Percentiles rank a stretch among this genome's conserved stretches.
Conservation (phyloP, 2,329 filamentous ascomycete genomes). For the Colletotrichum lentis region DNA sequence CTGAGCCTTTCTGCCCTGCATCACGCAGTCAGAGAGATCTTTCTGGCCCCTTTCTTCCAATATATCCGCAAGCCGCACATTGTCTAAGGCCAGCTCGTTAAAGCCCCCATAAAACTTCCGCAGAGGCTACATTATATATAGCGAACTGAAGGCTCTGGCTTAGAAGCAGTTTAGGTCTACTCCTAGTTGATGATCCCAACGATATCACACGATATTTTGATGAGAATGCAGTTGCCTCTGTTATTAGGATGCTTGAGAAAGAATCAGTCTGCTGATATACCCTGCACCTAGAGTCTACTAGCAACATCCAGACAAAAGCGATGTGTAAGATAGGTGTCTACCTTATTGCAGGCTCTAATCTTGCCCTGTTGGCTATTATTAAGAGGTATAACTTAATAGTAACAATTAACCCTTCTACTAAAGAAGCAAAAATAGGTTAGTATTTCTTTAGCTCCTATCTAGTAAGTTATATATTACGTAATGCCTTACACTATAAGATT, state of each 20-base stretch:
- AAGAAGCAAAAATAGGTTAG: no score
- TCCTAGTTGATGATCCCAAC: slow-evolving; percentile 58
- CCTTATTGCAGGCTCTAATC: neutral
- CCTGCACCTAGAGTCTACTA: neutral
- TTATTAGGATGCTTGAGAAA: slow-evolving; percentile 57
- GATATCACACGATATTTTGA: slow-evolving; percentile 53
- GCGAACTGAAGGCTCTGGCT: slow-evolving; percentile 46
- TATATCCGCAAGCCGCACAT: neutral
- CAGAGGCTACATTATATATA: slow-evolving; percentile 49
- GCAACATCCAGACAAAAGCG: neutral
- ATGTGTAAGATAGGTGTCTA: neutral
- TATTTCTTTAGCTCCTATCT: no score
- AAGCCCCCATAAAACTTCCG: slow-evolving; percentile 46
- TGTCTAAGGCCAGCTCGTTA: slow-evolving; percentile 37
- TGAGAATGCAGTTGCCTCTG: slow-evolving; percentile 56
- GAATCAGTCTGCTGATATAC: slow-evolving; percentile 40
- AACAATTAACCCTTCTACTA: no score
- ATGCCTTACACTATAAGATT: neutral
- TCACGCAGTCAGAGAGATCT: neutral
- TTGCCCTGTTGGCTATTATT: slow-evolving; percentile 3
- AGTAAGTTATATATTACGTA: neutral
- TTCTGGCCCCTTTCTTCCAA: neutral
- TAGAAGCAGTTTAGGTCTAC: slow-evolving; percentile 45
- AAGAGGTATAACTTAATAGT: neutral
- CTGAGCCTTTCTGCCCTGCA: neutral